A percentile compares a stretch with the other conserved stretches of the same genome.
Conservation (phyloP, 1,139 yeast species). For the Debaryomycetaceae sp. region DNA sequence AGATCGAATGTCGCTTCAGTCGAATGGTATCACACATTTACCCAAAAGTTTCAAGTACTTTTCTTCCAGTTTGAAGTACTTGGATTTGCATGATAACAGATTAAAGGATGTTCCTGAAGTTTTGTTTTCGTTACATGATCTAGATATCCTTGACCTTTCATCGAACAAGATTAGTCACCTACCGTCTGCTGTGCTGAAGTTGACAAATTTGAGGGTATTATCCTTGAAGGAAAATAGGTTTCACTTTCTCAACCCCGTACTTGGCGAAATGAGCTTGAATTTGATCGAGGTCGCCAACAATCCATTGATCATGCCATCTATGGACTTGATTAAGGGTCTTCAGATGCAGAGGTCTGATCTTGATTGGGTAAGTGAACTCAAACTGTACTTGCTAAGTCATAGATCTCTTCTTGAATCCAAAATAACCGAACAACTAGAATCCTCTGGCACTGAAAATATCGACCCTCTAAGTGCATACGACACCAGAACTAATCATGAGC, state of each 20-base stretch:
- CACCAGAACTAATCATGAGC: constrained; percentile 1
- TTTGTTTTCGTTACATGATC: constrained; percentile 34
- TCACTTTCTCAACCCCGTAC: constrained; percentile 53
- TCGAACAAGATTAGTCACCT: constrained; percentile 45
- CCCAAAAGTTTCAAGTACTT: constrained; percentile 49
- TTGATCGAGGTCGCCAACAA: constrained; percentile 71
- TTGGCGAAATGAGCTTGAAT: constrained; percentile 54
- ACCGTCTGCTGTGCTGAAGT: constrained; percentile 34
- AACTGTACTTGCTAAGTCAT: constrained; percentile 36
- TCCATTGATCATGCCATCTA: constrained; percentile 55
- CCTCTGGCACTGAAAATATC: constrained; percentile 4
- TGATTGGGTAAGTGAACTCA: constrained; percentile 57
- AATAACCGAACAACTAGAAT: constrained; percentile 13
- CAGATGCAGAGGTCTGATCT: constrained; percentile 39
- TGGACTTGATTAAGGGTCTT: constrained; percentile 30
- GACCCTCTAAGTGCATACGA: constrained; percentile 10
- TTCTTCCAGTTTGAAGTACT: constrained; percentile 47
- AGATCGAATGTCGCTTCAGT: constrained; percentile 53
- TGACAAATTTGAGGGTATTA: constrained; percentile 52
- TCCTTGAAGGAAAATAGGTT: constrained; percentile 64
- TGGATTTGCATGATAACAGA: constrained; percentile 64
- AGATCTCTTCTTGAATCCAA: constrained; percentile 21
- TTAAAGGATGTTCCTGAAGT: constrained; percentile 53
- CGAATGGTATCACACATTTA: constrained; percentile 45
- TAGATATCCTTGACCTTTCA: constrained; percentile 71